These are phyloP conservation scores for Herpetospermum pedunculosum DNA, from an alignment of 306 rosid genomes.

Conservation along the genomic window DNA sequence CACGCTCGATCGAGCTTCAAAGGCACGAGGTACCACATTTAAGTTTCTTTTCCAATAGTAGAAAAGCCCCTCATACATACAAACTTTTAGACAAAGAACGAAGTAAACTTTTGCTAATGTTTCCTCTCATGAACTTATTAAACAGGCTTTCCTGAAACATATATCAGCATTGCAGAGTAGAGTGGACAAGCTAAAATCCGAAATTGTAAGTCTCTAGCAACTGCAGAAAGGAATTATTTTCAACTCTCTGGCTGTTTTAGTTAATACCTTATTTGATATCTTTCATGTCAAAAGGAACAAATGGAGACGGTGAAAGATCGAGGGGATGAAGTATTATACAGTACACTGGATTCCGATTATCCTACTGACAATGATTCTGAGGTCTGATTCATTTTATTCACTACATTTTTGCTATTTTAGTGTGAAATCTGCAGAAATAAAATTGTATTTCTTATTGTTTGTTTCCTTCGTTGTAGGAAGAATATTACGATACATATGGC, in stretches of 20 bases:
- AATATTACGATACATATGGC: constrained; percentile 29
- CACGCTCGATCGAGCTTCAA: constrained; percentile 93
- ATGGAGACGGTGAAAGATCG: constrained; percentile 56
- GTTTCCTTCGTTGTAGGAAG: neutral
- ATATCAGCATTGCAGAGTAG: constrained; percentile 49
- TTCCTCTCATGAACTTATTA: constrained; percentile 12
- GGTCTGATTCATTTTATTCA: constrained; percentile 24
- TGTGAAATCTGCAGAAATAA: neutral
- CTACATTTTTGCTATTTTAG: neutral
- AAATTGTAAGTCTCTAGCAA: constrained; percentile 39
- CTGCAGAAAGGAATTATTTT: neutral
- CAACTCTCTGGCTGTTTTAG: neutral
- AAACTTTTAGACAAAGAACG: neutral
- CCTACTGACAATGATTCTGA: constrained; percentile 50
- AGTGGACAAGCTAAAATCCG: constrained; percentile 50
- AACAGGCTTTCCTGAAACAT: constrained; percentile 71
- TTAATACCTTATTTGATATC: constrained; percentile 4
- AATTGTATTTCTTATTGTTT: neutral
- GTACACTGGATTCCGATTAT: constrained; percentile 56
- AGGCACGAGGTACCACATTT: constrained; percentile 57
- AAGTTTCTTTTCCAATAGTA: neutral
- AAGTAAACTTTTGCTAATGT: neutral
- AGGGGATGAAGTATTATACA: constrained; percentile 65
- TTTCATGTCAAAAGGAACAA: constrained; percentile 42
- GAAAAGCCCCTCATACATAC: neutral